These are phyloP conservation scores for Amanita pseudoporphyria DNA, from an alignment of 768 basidiomycete genomes.

Conservation along the genomic window DNA sequence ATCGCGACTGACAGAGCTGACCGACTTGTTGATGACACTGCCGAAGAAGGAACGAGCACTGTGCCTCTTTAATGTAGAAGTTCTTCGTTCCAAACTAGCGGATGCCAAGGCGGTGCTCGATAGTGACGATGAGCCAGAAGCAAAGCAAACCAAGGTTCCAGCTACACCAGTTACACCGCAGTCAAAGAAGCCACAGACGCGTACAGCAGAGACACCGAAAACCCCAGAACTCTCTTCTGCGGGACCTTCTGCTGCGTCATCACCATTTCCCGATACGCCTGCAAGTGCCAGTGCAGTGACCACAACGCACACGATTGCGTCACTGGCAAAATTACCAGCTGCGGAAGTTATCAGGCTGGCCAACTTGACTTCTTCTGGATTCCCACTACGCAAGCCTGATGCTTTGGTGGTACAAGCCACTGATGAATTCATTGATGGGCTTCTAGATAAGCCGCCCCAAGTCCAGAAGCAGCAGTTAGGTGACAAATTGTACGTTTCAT, in stretches of 20 bases:
- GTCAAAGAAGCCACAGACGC: slow-evolving; percentile 40
- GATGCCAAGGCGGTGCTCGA: slow-evolving; percentile 81
- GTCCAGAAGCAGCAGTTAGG: slow-evolving; percentile 74
- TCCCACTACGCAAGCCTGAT: slow-evolving; percentile 64
- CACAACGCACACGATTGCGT: slow-evolving; percentile 50
- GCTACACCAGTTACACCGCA: slow-evolving; percentile 31
- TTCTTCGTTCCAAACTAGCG: slow-evolving; percentile 64
- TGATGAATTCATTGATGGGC: slow-evolving; percentile 59
- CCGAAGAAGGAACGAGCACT: slow-evolving; percentile 84
- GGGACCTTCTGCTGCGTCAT: slow-evolving; percentile 62
- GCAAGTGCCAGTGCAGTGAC: slow-evolving; percentile 2
- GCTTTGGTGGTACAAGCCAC: slow-evolving; percentile 58
- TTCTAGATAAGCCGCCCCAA: slow-evolving; percentile 44
- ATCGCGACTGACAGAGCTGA: slow-evolving; percentile 50
- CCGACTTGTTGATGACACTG: slow-evolving; percentile 75
- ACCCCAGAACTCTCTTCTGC: slow-evolving; percentile 73
- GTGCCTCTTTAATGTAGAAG: slow-evolving; percentile 83
- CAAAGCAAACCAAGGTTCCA: slow-evolving; percentile 17
- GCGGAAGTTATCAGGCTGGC: slow-evolving; percentile 65
- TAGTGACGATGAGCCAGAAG: slow-evolving; percentile 51
- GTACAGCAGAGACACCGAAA: slow-evolving; percentile 44
- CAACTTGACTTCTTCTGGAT: slow-evolving; percentile 36
- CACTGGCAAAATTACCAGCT: slow-evolving; percentile 67
- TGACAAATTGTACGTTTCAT: slow-evolving; percentile 54
- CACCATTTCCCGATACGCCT: slow-evolving; percentile 43